Conservation (phyloP, 2,329 filamentous ascomycete genomes). For the Fusarium miscanthi region DNA sequence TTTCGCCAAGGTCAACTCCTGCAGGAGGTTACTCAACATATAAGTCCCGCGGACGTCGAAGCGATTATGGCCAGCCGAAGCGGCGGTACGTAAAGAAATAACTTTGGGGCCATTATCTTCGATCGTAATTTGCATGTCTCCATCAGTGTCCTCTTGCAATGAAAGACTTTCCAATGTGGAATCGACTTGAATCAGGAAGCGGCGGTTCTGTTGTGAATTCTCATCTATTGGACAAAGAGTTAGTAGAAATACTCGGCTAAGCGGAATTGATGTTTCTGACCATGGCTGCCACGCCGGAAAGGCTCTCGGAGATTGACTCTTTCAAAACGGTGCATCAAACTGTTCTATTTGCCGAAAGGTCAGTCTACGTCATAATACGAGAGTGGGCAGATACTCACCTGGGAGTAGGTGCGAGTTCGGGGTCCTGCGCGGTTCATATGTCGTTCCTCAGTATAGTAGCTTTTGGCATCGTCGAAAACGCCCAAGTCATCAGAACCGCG, state of each 20-base stretch:
- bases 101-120: conserved; percentile 95
- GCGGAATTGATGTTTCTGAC: conserved; percentile 50
- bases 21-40: conserved; percentile 94
- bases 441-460: conserved; percentile 68
- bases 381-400: conserved; percentile 52
- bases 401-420: conserved; percentile 67
- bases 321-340: conserved; percentile 64
- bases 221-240: conserved; percentile 69
- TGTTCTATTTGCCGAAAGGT: conserved; percentile 57
- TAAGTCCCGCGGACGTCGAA: conserved; percentile 96
- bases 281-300: conserved; percentile 69
- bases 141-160: conserved; percentile 90
- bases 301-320: conserved; percentile 63
- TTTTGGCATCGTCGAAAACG: conserved; percentile 68
- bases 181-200: conserved; percentile 89
- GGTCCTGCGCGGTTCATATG: conserved; percentile 62
- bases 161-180: conserved; percentile 82
- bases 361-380: conserved; percentile 36
- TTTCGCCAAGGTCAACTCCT: conserved; percentile 93
- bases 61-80: conserved; percentile 85
- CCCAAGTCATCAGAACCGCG: conserved; percentile 60
- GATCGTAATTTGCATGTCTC: conserved; percentile 97
- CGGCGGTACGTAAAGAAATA: conserved; percentile 84
- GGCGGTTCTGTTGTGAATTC: conserved; percentile 72
- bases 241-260: neutral